These are phyloP conservation scores for Eucalyptus curtisii DNA, from an alignment of 345 rosid species.

Conservation along the genomic window DNA sequence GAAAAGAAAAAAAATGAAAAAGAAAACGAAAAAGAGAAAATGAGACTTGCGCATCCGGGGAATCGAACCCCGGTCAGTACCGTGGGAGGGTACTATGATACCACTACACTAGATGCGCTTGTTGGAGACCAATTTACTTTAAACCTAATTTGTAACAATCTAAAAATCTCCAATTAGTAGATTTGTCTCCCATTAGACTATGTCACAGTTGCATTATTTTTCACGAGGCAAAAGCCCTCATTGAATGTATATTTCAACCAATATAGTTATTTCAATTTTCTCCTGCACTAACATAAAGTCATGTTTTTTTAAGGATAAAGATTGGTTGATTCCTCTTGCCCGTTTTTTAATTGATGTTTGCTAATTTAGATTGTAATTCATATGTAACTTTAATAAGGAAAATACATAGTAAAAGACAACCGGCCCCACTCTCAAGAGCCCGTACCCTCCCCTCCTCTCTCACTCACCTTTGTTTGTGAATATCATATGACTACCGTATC, in stretches of 20 bases:
- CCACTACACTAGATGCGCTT: conserved; percentile 16
- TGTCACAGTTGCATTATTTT: not conserved
- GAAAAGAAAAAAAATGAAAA: not conserved
- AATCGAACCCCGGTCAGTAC: conserved; percentile 12
- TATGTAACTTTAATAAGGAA: not conserved
- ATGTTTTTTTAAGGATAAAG: not conserved
- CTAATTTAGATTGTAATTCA: not conserved
- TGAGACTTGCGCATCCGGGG: not conserved
- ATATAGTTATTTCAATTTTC: not conserved
- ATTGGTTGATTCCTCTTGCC: not conserved
- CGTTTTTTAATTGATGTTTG: accelerated
- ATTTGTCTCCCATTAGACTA: not conserved
- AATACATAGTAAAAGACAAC: not conserved
- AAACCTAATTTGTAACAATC: not conserved
- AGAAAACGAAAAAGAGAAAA: not conserved
- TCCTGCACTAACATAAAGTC: not conserved
- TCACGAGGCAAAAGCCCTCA: not conserved
- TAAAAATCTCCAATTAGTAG: not conserved
- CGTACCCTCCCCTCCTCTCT: no score
- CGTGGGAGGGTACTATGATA: conserved; percentile 14
- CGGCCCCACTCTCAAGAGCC: not conserved
- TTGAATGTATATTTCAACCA: not conserved
- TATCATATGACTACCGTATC: accelerated
- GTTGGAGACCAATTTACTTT: not conserved
- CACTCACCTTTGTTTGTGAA: not conserved